A percentile compares a stretch with the other conserved stretches of the same genome.
Conservation (phyloP, 2,329 filamentous ascomycete genomes). For the Colletotrichum destructivum region DNA sequence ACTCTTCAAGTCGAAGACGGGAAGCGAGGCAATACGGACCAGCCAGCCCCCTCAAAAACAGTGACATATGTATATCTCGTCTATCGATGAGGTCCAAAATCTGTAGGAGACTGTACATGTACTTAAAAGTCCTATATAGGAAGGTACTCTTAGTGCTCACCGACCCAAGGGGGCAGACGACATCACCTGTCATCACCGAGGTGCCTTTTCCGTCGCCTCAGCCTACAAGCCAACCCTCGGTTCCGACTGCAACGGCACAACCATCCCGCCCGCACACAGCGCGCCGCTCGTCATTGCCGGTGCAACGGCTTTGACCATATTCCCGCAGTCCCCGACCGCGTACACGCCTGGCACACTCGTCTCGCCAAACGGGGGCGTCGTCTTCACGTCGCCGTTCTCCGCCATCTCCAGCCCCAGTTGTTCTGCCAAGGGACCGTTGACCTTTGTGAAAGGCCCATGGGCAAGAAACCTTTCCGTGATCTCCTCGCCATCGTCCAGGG, state of each 20-base stretch:
- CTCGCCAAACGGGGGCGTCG: constrained; percentile 60
- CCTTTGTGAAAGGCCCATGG: constrained; percentile 55
- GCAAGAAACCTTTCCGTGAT: constrained; percentile 58
- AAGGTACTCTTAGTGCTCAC: not conserved
- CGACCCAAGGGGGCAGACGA: not conserved
- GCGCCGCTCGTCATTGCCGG: constrained; percentile 50
- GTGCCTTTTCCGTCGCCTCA: constrained; percentile 11
- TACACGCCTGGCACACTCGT: constrained; percentile 67
- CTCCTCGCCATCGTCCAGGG: constrained; percentile 57
- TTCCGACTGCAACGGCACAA: constrained; percentile 34
- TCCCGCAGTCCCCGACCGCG: constrained; percentile 66
- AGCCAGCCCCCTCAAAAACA: not conserved
- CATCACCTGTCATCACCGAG: not conserved
- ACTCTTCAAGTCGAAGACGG: not conserved
- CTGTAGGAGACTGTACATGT: not conserved
- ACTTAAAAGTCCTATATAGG: not conserved
- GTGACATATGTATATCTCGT: not conserved
- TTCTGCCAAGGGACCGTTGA: constrained; percentile 58
- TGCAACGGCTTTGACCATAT: constrained; percentile 49
- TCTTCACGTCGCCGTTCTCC: constrained; percentile 60
- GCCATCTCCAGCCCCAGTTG: constrained; percentile 62
- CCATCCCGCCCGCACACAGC: constrained; percentile 49
- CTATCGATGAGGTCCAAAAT: not conserved
- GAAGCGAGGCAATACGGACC: too few relatives aligned
- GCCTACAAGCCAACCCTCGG: constrained; percentile 21